A percentile compares a stretch with the other conserved stretches of the same genome.
Evolutionary conservation across 208 protist genomes (phyloP).

Genomic region (Naegleria gruberi): DNA sequence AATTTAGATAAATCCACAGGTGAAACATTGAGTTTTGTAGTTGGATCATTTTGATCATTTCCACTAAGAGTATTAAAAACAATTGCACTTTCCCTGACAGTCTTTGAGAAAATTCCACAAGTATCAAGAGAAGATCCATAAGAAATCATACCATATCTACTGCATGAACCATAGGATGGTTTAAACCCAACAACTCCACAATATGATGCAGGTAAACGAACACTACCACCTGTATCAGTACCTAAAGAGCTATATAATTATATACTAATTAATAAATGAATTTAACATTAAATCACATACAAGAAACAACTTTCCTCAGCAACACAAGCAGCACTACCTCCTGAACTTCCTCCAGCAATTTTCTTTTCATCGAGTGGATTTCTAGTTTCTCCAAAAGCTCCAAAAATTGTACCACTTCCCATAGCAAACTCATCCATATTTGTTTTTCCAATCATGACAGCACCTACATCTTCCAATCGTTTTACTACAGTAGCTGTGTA

Average conservation of each 20-base stretch:
- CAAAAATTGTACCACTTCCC: not conserved
- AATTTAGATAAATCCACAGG: not conserved
- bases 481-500: not conserved
- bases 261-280: no score
- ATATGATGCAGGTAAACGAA: constrained; percentile 30
- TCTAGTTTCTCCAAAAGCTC: not conserved
- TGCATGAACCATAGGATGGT: constrained; percentile 25
- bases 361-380: not conserved
- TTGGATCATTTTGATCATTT: not conserved
- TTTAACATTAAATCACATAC: no score
- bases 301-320: not conserved
- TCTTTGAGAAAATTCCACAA: not conserved
- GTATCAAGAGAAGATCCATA: not conserved
- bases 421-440: constrained; percentile 24
- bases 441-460: constrained; percentile 14
- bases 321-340: constrained; percentile 3
- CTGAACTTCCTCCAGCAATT: not conserved
- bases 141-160: constrained; percentile 4
- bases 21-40: not conserved
- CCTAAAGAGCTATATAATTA: constrained; percentile 25
- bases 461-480: not conserved
- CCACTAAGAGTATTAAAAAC: not conserved
- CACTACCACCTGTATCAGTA: constrained; percentile 38
- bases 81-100: not conserved
- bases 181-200: constrained; percentile 33